These are phyloP conservation scores for Silene uniflora DNA, from an alignment of 148 eudicot genomes.

Conservation along the genomic window DNA sequence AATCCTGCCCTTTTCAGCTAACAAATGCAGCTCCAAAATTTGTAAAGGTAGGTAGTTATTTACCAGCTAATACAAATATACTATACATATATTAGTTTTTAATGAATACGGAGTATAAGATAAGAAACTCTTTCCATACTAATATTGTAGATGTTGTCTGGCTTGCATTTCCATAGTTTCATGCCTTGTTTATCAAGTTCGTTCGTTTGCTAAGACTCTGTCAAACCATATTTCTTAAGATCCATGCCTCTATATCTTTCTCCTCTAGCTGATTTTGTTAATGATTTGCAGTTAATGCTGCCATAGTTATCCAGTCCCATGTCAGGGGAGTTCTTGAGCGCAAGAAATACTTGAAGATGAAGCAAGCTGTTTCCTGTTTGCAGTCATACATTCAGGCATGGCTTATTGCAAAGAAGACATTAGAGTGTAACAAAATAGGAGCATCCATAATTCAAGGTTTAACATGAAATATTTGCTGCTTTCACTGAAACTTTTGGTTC, in stretches of 20 bases:
- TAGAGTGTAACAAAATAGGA: conserved; percentile 17
- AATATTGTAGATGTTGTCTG: not conserved
- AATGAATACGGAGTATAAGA: not conserved
- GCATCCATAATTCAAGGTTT: conserved; percentile 28
- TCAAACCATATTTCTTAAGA: not conserved
- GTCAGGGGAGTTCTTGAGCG: conserved; percentile 39
- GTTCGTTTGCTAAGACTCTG: not conserved
- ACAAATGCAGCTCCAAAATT: conserved; percentile 31
- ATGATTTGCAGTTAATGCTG: conserved; percentile 56
- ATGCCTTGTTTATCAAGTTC: not conserved
- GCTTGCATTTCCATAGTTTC: not conserved
- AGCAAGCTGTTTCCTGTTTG: conserved; percentile 41
- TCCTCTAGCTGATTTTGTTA: conserved; percentile 14
- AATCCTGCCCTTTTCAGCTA: conserved; percentile 27
- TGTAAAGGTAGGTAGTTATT: conserved; percentile 44
- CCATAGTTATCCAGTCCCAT: conserved; percentile 56
- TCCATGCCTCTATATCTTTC: not conserved
- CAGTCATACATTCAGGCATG: conserved; percentile 54
- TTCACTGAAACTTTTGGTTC: conserved; percentile 4
- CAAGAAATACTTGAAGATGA: conserved; percentile 38
- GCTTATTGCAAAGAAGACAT: conserved; percentile 37
- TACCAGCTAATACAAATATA: not conserved
- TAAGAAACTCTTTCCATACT: not conserved
- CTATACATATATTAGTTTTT: not conserved
- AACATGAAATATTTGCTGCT: conserved; percentile 19